These are phyloP conservation scores for Eucalyptus melliodora DNA, from an alignment of 345 rosid genomes.

Conservation along the genomic window DNA sequence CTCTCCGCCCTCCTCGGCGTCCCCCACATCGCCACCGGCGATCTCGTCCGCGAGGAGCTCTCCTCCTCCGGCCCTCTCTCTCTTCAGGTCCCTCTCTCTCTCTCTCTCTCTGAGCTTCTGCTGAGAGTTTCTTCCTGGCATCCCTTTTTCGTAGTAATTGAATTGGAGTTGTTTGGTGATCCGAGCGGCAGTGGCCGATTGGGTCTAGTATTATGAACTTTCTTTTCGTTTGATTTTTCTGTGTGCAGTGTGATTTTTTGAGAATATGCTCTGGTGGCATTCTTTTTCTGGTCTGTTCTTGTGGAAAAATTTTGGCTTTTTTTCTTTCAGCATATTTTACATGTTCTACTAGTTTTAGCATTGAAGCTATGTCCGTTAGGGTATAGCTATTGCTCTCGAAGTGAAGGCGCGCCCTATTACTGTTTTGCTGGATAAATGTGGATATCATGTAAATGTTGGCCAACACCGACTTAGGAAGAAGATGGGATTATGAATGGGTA, in stretches of 20 bases:
- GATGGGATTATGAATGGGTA: background rate
- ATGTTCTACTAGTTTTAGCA: background rate
- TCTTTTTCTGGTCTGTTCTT: background rate
- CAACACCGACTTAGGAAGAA: background rate
- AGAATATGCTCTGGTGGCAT: background rate
- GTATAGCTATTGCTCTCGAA: background rate
- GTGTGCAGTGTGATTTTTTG: background rate
- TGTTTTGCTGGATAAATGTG: background rate
- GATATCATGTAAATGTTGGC: background rate
- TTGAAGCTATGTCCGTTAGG: background rate
- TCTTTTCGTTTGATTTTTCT: too few species aligned
- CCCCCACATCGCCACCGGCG: conserved; percentile 96
- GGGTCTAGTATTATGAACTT: background rate
- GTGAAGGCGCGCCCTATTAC: background rate
- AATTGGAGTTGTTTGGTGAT: background rate
- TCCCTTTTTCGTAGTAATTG: background rate
- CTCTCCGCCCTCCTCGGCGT: conserved; percentile 72
- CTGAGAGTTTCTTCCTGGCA: background rate
- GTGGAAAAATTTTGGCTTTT: background rate
- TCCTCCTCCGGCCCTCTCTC: conserved; percentile 70
- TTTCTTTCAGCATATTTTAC: background rate
- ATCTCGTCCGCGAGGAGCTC: conserved; percentile 89
- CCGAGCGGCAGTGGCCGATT: background rate
- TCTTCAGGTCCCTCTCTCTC: conserved; percentile 29
- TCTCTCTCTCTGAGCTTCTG: background rate